Evolutionary conservation across 257 asterid genomes (phyloP).

Genomic region (Nicotiana attenuata): DNA sequence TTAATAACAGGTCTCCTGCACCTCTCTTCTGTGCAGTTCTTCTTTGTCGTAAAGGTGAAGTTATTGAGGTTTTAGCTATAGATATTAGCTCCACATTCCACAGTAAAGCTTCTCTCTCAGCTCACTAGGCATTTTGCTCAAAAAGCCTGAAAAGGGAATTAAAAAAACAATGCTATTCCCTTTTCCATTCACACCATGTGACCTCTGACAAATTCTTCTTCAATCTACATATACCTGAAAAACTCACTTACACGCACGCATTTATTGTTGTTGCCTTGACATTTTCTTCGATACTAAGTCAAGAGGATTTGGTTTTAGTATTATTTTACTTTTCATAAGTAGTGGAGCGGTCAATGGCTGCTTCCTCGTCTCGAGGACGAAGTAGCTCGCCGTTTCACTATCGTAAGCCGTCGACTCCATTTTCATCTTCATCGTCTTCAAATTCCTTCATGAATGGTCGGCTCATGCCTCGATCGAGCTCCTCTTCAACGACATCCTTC

Average conservation of each 20-base stretch:
- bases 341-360: constrained; percentile 48
- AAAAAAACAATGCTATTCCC: constrained; percentile 30
- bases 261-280: not conserved
- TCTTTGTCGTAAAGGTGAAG: constrained; percentile 57
- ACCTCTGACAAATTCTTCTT: constrained; percentile 65
- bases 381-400: constrained; percentile 68
- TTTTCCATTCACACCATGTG: constrained; percentile 70
- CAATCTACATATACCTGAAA: constrained; percentile 9
- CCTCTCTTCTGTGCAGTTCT: constrained; percentile 37
- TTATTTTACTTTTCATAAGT: not conserved
- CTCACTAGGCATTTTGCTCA: constrained; percentile 26
- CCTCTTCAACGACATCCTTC: constrained; percentile 60
- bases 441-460: constrained; percentile 75
- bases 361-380: constrained; percentile 89
- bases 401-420: constrained; percentile 67
- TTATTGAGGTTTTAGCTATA: constrained; percentile 12
- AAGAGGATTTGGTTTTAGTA: not conserved
- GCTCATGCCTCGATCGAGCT: constrained; percentile 53
- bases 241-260: not conserved
- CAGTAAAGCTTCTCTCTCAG: constrained; percentile 30
- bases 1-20: constrained; percentile 19
- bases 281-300: not conserved
- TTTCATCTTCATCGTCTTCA: constrained; percentile 80
- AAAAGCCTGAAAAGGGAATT: constrained; percentile 27
- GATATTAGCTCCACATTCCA: not conserved